phyloP scores from a whole-genome alignment of 2,329 filamentous ascomycete genomes.

The Xylaria sp. region DNA sequence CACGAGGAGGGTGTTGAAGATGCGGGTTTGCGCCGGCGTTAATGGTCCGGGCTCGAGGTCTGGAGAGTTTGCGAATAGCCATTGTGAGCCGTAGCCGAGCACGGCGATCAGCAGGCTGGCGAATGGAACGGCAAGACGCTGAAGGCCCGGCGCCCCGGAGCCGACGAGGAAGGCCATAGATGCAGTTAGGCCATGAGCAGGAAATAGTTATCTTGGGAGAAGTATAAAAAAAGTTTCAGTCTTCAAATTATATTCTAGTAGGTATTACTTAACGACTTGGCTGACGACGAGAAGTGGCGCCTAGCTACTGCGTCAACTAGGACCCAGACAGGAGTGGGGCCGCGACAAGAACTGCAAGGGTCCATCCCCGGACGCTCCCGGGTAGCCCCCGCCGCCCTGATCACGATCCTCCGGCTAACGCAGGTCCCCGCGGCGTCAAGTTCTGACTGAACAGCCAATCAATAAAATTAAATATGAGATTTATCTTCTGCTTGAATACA shows the following conservation, averaged over 20 bases:
- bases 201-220: neutral
- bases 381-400: conserved; percentile 22
- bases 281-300: neutral
- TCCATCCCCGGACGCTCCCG: neutral
- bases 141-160: conserved; percentile 51
- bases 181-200: conserved; percentile 31
- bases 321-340: neutral
- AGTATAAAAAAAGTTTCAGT: neutral
- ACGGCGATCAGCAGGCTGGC: conserved; percentile 74
- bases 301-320: neutral
- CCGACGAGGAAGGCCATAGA: conserved; percentile 50
- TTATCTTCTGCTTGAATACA: neutral
- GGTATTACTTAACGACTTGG: neutral
- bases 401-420: neutral
- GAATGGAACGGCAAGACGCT: conserved; percentile 72
- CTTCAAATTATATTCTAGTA: no score
- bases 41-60: conserved; percentile 70
- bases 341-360: neutral
- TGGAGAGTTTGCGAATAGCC: conserved; percentile 70
- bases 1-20: conserved; percentile 73
- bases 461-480: neutral
- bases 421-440: neutral
- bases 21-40: conserved; percentile 63
- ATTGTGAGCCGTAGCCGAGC: conserved; percentile 77
- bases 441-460: neutral